Evolutionary conservation across 345 rosid genomes (phyloP).

Genomic region (Acer saccharum): DNA sequence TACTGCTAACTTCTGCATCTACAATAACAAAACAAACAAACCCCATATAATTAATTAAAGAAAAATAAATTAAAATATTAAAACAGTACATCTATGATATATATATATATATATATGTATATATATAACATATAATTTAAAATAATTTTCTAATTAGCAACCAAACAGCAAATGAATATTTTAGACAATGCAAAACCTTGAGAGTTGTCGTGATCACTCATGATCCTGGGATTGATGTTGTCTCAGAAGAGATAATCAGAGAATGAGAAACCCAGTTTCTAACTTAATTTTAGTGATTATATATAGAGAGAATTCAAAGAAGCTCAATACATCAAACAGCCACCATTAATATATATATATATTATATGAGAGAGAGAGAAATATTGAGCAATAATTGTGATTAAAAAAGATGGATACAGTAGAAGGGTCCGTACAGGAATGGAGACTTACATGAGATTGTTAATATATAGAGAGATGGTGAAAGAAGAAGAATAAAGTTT

Average conservation of each 20-base stretch:
- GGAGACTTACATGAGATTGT: background rate
- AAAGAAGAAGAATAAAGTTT: too few species aligned
- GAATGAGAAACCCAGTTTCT: background rate
- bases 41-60: too few species aligned
- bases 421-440: background rate
- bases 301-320: background rate
- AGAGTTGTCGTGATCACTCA: constrained; percentile 4
- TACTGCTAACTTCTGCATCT: constrained; percentile 49
- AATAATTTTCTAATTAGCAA: too few species aligned
- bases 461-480: too few species aligned
- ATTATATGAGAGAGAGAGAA: background rate
- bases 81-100: too few species aligned
- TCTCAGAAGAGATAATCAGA: background rate
- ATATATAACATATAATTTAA: too few species aligned
- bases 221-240: background rate
- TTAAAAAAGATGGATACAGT: background rate
- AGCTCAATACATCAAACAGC: background rate
- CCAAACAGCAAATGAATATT: background rate
- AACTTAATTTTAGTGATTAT: too few species aligned
- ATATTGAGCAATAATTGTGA: too few species aligned
- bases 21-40: background rate
- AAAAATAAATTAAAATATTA: too few species aligned
- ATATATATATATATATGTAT: too few species aligned
- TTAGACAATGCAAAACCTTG: constrained; percentile 14
- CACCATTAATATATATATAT: background rate